Conservation (phyloP, 2,329 filamentous ascomycete genomes). For the Trichoderma sp. region DNA sequence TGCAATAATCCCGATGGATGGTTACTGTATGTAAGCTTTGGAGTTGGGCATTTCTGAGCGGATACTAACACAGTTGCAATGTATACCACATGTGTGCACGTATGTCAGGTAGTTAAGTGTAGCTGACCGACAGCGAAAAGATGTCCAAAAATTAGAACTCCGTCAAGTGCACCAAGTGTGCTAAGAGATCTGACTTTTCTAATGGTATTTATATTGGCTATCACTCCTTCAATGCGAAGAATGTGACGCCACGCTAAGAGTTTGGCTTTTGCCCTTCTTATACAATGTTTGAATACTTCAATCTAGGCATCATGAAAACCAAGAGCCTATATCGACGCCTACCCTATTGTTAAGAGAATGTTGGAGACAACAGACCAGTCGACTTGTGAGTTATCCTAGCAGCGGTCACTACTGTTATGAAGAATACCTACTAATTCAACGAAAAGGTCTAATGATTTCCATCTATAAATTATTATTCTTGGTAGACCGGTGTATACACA, state of each 20-base stretch:
- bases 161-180: neutral
- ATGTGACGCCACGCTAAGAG: neutral
- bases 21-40: neutral
- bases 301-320: neutral
- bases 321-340: neutral
- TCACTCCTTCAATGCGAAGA: neutral
- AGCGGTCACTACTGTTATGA: no score
- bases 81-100: neutral
- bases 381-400: neutral
- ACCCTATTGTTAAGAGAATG: neutral
- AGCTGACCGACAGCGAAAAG: neutral
- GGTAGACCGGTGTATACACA: neutral
- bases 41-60: neutral
- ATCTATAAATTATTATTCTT: no score
- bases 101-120: neutral
- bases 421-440: no score
- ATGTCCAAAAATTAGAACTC: neutral
- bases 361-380: neutral
- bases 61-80: neutral
- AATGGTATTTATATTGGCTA: neutral
- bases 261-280: neutral
- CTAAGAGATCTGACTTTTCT: neutral
- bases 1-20: neutral
- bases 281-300: neutral
- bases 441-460: no score